Evolutionary conservation across 2,329 filamentous ascomycete species (phyloP).

Genomic region (Hypoxylon sp.): DNA sequence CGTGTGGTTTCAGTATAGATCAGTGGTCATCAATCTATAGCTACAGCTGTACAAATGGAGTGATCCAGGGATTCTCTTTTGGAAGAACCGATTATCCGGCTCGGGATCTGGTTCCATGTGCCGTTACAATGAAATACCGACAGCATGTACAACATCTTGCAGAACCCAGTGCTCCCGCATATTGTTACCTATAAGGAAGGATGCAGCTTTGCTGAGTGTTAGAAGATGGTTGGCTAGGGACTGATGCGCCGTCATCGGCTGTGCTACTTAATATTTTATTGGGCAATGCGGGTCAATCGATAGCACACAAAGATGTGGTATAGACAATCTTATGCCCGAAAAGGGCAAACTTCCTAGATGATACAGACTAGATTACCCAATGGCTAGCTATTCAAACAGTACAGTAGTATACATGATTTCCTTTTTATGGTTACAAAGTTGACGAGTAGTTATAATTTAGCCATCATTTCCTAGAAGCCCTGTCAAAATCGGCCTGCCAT

Average conservation of each 20-base stretch:
- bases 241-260: background rate
- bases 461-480: constrained; percentile 25
- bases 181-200: background rate
- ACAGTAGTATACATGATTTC: constrained; percentile 18
- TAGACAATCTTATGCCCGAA: background rate
- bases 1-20: background rate
- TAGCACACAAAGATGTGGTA: background rate
- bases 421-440: background rate
- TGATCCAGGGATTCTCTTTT: background rate
- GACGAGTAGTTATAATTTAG: background rate
- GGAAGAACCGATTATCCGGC: background rate
- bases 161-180: background rate
- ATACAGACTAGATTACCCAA: constrained; percentile 11
- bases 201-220: background rate
- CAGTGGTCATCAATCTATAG: background rate
- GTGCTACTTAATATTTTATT: background rate
- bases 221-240: background rate
- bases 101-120: constrained; percentile 4
- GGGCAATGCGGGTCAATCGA: background rate
- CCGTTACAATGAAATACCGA: too few relatives aligned
- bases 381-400: constrained; percentile 4
- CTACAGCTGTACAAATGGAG: too few relatives aligned
- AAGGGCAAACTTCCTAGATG: background rate
- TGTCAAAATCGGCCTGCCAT: constrained; percentile 42
- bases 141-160: constrained; percentile 3